Evolutionary conservation across 192 early-diverging fungal species (phyloP), one percentile per base, ranked within the genome.

Genomic region (Gamsiella multidivaricata): DNA sequence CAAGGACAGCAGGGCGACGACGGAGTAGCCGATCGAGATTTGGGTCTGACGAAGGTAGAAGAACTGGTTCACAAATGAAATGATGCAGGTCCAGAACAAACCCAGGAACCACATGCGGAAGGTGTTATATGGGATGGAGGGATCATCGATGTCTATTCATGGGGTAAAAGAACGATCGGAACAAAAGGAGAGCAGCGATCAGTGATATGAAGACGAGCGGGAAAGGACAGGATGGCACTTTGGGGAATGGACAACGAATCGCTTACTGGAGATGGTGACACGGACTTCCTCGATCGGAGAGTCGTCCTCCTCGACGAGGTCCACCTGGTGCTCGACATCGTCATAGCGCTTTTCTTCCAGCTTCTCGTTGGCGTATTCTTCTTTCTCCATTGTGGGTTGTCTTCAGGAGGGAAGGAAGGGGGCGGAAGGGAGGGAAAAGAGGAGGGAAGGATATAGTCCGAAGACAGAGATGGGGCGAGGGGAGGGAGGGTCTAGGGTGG

Each of bases 61-160:
- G 72, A 85, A 86, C 55, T 87, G 84, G 58, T 87, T 87, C 47
- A 85, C 80, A 34, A 83, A 82, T 26, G 63, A 61, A 26, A 88
- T 72, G 10, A 74, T 47, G 36, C 42, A 49, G 12, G 69, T 74
- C 34, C 82, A 82, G n/a, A 82, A 31, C 25, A 82, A 28, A 70
- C 81, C 82, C 20, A 88, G 70, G 54, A 70, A 54, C 67, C 74
- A 82, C 80, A 83, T 82, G 31, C 86, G 81, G 71, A 88, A 88
- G 14, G 86, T 88, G 43, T 79, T 73, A 37, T 82, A 80, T 47
- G 86, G 83, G 17, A 78, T 51, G 2, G 60, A 76, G 5, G 86
- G 79, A 49, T 87, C 86, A 56, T 87, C 84, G 20, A 53, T 78
- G 32, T 80, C 81, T 65, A 87, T 81, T 22, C 82, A 69, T 0